A percentile compares a stretch with the other conserved stretches of the same genome.
Evolutionary conservation across 2,329 filamentous ascomycete genomes (phyloP).

Genomic region (Fusarium nodosum): DNA sequence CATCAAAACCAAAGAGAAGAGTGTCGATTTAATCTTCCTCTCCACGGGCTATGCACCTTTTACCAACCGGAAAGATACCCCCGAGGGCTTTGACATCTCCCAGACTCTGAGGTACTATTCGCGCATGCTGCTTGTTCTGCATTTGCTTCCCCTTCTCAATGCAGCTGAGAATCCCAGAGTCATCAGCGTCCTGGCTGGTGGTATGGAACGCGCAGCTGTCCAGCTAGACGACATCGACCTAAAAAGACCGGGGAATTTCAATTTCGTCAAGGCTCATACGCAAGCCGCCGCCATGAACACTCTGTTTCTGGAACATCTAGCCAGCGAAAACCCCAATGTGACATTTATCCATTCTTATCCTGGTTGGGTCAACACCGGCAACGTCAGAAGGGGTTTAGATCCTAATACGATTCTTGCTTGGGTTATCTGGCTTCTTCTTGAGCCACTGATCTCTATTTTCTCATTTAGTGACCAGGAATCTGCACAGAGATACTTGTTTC

Average conservation of each 20-base stretch:
- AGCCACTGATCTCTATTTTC: slow-evolving; percentile 51
- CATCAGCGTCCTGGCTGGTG: slow-evolving; percentile 48
- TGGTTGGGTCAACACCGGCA: slow-evolving; percentile 51
- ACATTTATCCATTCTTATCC: slow-evolving; percentile 51
- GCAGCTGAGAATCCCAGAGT: slow-evolving; percentile 47
- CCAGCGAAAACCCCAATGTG: slow-evolving; percentile 40
- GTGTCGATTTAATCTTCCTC: slow-evolving; percentile 61
- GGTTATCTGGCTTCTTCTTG: slow-evolving; percentile 53
- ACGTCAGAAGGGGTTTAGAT: slow-evolving; percentile 47
- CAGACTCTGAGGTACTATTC: slow-evolving; percentile 60
- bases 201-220: slow-evolving; percentile 30
- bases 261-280: slow-evolving; percentile 41
- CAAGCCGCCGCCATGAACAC: slow-evolving; percentile 51
- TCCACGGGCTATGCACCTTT: slow-evolving; percentile 61
- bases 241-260: slow-evolving; percentile 49
- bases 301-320: slow-evolving; percentile 44
- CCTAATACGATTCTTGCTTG: slow-evolving; percentile 48
- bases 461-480: slow-evolving; percentile 51
- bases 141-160: slow-evolving; percentile 58
- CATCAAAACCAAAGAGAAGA: slow-evolving; percentile 56
- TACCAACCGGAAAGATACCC: slow-evolving; percentile 54
- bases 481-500: slow-evolving; percentile 54
- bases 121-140: slow-evolving; percentile 57
- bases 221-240: slow-evolving; percentile 49
- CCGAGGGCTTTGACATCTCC: slow-evolving; percentile 59